Conservation (phyloP, 2,329 filamentous ascomycete species). For the Dothideomycetes sp. region DNA sequence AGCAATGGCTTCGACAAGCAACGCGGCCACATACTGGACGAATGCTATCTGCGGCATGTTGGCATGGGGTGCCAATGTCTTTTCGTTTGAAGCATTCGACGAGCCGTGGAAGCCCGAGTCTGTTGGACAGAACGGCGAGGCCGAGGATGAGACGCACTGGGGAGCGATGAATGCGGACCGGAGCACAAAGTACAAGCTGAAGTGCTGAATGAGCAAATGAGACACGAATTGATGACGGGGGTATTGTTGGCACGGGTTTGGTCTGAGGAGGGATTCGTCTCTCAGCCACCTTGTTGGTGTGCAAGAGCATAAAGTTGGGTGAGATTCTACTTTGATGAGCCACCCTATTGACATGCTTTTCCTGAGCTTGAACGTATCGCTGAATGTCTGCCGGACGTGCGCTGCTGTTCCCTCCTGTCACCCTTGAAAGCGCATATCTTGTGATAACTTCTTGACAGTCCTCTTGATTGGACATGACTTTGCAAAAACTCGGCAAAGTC, state of each 20-base stretch:
- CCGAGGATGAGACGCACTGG: slow-evolving; percentile 57
- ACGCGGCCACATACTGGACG: slow-evolving; percentile 51
- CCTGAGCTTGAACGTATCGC: slow-evolving; percentile 1
- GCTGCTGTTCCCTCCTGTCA: no score
- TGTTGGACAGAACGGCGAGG: slow-evolving; percentile 50
- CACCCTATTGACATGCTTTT: slow-evolving; percentile 3
- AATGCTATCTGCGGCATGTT: slow-evolving; percentile 53
- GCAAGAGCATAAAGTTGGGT: no score
- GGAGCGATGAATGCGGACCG: slow-evolving; percentile 54
- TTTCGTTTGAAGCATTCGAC: slow-evolving; percentile 65
- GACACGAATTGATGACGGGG: neutral
- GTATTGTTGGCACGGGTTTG: neutral
- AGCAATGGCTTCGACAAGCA: slow-evolving; percentile 48
- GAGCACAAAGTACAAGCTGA: slow-evolving; percentile 43
- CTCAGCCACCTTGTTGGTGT: no score
- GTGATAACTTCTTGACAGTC: no score
- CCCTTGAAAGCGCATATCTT: no score
- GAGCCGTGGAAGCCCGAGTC: slow-evolving; percentile 58
- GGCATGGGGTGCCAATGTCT: slow-evolving; percentile 56
- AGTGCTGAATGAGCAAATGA: slow-evolving; percentile 27
- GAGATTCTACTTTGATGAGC: no score
- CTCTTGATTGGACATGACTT: no score
- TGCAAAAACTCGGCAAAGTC: no score
- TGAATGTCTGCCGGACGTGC: no score
- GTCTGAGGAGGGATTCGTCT: no score